Base-by-base conservation (phyloP, 2,329 filamentous ascomycete genomes). In the Elsinoe australis region DNA sequence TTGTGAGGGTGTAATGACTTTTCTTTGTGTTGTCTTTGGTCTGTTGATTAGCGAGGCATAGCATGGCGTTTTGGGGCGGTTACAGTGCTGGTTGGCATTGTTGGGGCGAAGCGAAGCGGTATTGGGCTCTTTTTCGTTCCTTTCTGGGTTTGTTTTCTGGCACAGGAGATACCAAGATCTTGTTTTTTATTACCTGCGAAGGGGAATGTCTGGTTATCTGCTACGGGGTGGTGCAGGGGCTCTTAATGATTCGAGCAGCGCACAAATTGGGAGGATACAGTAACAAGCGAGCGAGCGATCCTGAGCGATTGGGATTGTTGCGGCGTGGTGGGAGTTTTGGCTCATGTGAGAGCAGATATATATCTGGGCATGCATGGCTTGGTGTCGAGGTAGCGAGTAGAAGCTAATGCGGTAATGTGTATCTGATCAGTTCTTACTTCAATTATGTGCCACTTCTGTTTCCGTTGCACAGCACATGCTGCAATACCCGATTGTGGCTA, bases 391-490 rank as follows among this genome's bases (percentile, higher is more conserved):
- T 4, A 39, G 24, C 26, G 12, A 7, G 26, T 32, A 44, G 39
- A n/a, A 44, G 39, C 24, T 44, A 44, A 44, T 44, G 39, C 28
- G 39, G 39, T 44, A 44, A 44, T 44, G 39, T 44, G 39, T 44
- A 44, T 44, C 39, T 44, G 17, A 19, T 44, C 39, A 44, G 39
- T 31, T 24, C 28, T 44, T 15, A 44, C 26, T 12, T 18, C 2
- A 26, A n/a, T n/a, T n/a, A n/a, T n/a, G n/a, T 31, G 39, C 8
- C 10, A 6, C 7, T 28, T 14, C n/a, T 31, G 24, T 24, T 7
- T 19, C 7, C 26, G 24, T 18, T 5, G 35, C 21, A 39, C n/a
- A 8, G 12, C 28, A n/a, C n/a, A n/a, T n/a, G n/a, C n/a, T n/a
- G n/a, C n/a, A n/a, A n/a, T n/a, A n/a, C n/a, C n/a, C n/a, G n/a